These are phyloP conservation scores for Pisolithus thermaeus DNA, from an alignment of 1,284 basidiomycete species.

Conservation along the genomic window DNA sequence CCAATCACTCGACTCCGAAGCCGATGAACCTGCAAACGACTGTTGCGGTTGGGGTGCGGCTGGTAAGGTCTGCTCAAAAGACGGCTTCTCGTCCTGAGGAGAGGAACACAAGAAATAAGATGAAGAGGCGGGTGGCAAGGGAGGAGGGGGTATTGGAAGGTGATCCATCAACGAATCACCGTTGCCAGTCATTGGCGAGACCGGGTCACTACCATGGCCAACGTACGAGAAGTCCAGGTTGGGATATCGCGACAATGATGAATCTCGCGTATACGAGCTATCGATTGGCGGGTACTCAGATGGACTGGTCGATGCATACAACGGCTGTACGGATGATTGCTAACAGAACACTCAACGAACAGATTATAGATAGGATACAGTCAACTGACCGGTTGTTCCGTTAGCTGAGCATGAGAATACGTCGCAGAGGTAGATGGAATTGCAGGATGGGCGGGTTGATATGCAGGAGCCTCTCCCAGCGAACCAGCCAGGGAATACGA, in stretches of 20 bases:
- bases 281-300: slow-evolving; percentile 4
- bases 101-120: slow-evolving; percentile 16
- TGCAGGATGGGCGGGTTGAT: not conserved
- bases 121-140: slow-evolving; percentile 13
- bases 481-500: slow-evolving; percentile 27
- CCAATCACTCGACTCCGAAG: slow-evolving; percentile 20
- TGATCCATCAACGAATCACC: slow-evolving; percentile 25
- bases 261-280: not conserved
- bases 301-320: slow-evolving; percentile 9
- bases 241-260: not conserved
- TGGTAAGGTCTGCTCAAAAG: not conserved
- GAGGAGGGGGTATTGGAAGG: slow-evolving; percentile 20
- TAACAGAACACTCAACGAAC: slow-evolving; percentile 10
- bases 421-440: not conserved
- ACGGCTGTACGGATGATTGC: slow-evolving; percentile 3
- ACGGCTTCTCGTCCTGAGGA: slow-evolving; percentile 10
- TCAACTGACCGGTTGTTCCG: not conserved
- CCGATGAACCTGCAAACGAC: slow-evolving; percentile 5
- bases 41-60: not conserved
- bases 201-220: slow-evolving; percentile 6
- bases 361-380: not conserved
- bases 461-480: slow-evolving; percentile 14
- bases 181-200: slow-evolving; percentile 6
- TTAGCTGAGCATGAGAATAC: not conserved
- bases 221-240: slow-evolving; percentile 2